Conservation (phyloP, 129 eudicot genomes). For the Arctium minus region DNA sequence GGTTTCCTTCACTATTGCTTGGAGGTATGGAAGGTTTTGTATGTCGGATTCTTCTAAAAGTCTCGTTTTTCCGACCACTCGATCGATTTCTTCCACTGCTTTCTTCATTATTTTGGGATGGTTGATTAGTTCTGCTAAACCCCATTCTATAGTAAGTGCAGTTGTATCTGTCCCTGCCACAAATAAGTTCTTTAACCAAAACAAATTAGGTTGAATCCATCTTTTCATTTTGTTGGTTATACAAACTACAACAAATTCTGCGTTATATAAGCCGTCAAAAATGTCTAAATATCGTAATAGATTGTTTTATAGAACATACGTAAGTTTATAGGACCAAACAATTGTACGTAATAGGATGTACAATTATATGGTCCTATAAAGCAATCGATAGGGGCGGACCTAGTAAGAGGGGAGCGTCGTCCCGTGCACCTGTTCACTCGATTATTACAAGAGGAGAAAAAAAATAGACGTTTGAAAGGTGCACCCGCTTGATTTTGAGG, state of each 20-base stretch:
- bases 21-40: conserved; percentile 61
- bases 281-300: background rate
- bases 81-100: conserved; percentile 46
- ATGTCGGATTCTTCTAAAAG: conserved; percentile 62
- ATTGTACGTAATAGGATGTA: too few species aligned
- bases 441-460: too few species aligned
- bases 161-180: conserved; percentile 72
- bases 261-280: background rate
- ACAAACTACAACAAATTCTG: background rate
- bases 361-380: too few species aligned
- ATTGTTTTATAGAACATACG: background rate
- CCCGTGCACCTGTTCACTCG: too few species aligned
- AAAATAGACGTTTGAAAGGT: too few species aligned
- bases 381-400: too few species aligned
- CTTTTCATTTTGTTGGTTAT: background rate
- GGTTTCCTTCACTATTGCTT: conserved; percentile 67
- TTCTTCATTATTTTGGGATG: conserved; percentile 50
- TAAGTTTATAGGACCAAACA: background rate
- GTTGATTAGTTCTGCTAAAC: conserved; percentile 68
- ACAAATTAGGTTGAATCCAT: background rate
- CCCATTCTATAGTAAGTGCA: conserved; percentile 66
- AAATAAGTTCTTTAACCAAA: conserved; percentile 48
- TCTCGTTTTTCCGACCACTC: conserved; percentile 36
- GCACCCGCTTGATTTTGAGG: too few species aligned
- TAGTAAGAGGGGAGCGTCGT: too few species aligned